These are phyloP conservation scores for Saprolegnia parasitica DNA, from an alignment of 352 stramenopile genomes.

Conservation along the genomic window DNA sequence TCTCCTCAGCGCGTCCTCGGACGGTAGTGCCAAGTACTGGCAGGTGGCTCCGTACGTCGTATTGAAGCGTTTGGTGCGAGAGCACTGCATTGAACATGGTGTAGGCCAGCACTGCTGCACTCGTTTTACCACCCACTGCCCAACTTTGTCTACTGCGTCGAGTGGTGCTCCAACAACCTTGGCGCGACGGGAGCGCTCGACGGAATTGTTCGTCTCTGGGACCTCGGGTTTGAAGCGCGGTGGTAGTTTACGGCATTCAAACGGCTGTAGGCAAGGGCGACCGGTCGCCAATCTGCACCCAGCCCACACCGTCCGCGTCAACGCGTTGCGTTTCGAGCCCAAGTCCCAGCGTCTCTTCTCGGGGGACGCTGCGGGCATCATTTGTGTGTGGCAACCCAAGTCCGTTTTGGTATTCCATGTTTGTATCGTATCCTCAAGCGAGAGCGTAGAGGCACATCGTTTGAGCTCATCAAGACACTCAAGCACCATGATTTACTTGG, in stretches of 20 bases:
- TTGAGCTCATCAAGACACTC: conserved; percentile 44
- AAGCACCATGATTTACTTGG: conserved; percentile 37
- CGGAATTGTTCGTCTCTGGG: conserved; percentile 46
- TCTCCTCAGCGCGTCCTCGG: conserved; percentile 53
- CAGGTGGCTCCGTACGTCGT: conserved; percentile 22
- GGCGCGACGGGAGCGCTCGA: conserved; percentile 52
- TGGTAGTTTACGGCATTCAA: background rate
- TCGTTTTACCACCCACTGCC: conserved; percentile 46
- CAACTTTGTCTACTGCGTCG: conserved; percentile 64
- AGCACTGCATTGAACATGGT: conserved; percentile 14
- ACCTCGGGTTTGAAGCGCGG: conserved; percentile 5
- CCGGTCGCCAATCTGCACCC: conserved; percentile 22
- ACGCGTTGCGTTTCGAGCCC: conserved; percentile 50
- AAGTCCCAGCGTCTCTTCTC: conserved; percentile 49
- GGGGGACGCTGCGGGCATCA: conserved; percentile 43
- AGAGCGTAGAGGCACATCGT: background rate
- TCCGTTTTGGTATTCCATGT: background rate
- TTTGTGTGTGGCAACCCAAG: conserved; percentile 45
- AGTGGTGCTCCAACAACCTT: conserved; percentile 33
- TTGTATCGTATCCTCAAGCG: too few species aligned
- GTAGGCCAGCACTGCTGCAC: background rate
- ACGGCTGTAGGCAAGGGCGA: conserved; percentile 22
- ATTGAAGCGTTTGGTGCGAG: background rate
- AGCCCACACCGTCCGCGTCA: conserved; percentile 26
- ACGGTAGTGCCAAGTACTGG: conserved; percentile 52